phyloP scores from a whole-genome alignment of 768 basidiomycete species.

The Clitopilus passeckerianus region DNA sequence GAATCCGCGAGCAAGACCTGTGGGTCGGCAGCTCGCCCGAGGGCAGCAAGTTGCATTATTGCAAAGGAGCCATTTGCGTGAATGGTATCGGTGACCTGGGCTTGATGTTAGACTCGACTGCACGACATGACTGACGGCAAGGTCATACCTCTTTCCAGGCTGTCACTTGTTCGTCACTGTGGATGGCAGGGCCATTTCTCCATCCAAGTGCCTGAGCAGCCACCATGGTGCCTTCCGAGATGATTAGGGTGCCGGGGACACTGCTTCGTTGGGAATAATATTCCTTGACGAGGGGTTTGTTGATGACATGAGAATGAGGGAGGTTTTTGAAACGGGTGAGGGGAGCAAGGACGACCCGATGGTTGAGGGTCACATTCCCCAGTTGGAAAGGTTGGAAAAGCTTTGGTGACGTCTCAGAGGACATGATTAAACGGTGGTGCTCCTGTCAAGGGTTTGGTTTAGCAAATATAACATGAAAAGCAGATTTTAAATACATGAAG shows the following conservation, averaged over 20 bases:
- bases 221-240: constrained; percentile 53
- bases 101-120: not conserved
- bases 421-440: not conserved
- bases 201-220: constrained; percentile 44
- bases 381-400: constrained; percentile 37
- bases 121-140: not conserved
- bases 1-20: constrained; percentile 30
- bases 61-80: constrained; percentile 46
- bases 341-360: constrained; percentile 41
- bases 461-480: not conserved
- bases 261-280: constrained; percentile 46
- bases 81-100: constrained; percentile 53
- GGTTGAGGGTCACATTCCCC: constrained; percentile 28
- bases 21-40: constrained; percentile 37
- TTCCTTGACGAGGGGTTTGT: constrained; percentile 28
- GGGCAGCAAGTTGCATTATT: constrained; percentile 53
- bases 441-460: not conserved
- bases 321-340: constrained; percentile 12
- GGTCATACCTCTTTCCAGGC: constrained; percentile 52
- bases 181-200: constrained; percentile 56
- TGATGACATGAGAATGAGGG: constrained; percentile 20
- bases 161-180: constrained; percentile 51
- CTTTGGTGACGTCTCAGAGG: constrained; percentile 14
- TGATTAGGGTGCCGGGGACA: constrained; percentile 42
- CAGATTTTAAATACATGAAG: not conserved